phyloP scores from a whole-genome alignment of 2,329 filamentous ascomycete species.

The Colletotrichum cuscutae region DNA sequence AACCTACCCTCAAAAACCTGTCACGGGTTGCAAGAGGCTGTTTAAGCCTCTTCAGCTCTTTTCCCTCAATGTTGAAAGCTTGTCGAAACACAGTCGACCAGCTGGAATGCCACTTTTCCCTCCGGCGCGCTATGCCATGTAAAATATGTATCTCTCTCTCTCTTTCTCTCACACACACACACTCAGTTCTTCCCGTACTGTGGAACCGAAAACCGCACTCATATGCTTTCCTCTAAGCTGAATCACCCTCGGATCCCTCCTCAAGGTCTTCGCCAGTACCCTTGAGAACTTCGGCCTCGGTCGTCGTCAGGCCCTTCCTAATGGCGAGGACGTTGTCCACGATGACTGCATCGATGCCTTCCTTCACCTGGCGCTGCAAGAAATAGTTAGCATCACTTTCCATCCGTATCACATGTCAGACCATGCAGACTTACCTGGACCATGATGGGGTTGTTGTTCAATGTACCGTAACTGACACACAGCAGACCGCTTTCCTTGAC shows the following conservation, averaged over 20 bases:
- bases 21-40: background rate
- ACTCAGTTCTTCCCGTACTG: slow-evolving; percentile 20
- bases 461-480: slow-evolving; percentile 90
- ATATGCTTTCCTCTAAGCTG: slow-evolving; percentile 11
- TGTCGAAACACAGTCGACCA: background rate
- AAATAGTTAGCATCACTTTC: slow-evolving; percentile 25
- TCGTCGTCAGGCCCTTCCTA: slow-evolving; percentile 81
- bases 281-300: slow-evolving; percentile 33
- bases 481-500: slow-evolving; percentile 95
- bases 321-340: slow-evolving; percentile 96
- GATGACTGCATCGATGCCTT: slow-evolving; percentile 97
- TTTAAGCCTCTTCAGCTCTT: background rate
- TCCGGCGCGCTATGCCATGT: slow-evolving; percentile 30
- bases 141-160: background rate
- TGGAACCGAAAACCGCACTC: slow-evolving; percentile 10
- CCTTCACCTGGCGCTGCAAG: slow-evolving; percentile 82
- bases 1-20: background rate
- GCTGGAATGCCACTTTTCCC: slow-evolving; percentile 1
- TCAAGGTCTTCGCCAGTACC: slow-evolving; percentile 36
- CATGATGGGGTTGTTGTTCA: slow-evolving; percentile 89
- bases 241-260: slow-evolving; percentile 24
- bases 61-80: slow-evolving; percentile 19
- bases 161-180: background rate
- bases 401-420: background rate
- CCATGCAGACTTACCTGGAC: slow-evolving; percentile 74